Evolutionary conservation across 2,329 filamentous ascomycete species (phyloP).

Genomic region (Claviceps maximensis): DNA sequence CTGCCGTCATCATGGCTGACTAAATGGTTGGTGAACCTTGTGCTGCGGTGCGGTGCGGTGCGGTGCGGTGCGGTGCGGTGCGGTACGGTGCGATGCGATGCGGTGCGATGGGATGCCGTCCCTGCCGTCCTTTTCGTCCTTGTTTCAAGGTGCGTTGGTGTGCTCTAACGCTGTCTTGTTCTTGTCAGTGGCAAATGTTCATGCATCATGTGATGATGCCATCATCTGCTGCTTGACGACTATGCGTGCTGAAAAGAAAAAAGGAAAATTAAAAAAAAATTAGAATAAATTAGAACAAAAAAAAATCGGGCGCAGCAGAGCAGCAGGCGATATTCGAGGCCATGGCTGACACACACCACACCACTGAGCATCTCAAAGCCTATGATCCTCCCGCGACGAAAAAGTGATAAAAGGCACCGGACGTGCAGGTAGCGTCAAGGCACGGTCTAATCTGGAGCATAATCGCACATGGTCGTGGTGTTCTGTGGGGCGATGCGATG

Average conservation of each 20-base stretch:
- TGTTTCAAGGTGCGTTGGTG: not conserved
- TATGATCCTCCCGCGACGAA: not conserved
- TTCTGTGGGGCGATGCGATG: not conserved
- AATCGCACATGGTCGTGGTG: not conserved
- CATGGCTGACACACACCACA: no score
- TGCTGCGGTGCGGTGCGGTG: not conserved
- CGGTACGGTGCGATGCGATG: not conserved
- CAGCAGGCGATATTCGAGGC: no score
- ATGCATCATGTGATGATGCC: not conserved
- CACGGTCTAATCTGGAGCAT: no score
- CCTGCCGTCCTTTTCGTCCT: slow-evolving; percentile 3
- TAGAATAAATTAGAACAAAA: no score
- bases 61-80: not conserved
- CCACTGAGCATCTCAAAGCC: no score
- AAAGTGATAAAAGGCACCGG: not conserved
- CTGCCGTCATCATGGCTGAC: not conserved
- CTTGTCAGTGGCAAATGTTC: no score
- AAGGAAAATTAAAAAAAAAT: no score
- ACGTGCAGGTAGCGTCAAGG: not conserved
- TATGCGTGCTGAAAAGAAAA: no score
- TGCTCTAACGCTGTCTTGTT: not conserved
- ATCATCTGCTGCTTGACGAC: no score
- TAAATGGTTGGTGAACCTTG: not conserved
- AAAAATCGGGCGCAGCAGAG: no score
- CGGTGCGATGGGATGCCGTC: no score